phyloP scores from a whole-genome alignment of 345 rosid genomes.

The Capsella bursapastoris region DNA sequence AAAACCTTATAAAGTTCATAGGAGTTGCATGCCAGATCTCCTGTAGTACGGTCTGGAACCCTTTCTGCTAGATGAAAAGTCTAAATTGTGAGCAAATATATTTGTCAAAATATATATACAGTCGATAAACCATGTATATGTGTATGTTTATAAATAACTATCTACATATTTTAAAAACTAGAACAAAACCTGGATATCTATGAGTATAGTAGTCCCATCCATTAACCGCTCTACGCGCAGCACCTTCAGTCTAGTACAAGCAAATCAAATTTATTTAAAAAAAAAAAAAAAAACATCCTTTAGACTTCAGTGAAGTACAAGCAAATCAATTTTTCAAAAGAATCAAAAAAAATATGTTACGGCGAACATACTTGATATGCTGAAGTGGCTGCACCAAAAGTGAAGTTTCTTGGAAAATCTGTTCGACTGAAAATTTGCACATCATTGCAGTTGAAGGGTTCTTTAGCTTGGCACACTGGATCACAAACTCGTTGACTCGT shows the following conservation, averaged over 20 bases:
- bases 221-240: neutral
- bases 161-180: neutral
- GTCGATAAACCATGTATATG: neutral
- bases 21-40: neutral
- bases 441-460: neutral
- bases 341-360: too few relatives aligned
- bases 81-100: neutral
- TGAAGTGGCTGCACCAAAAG: conserved; percentile 9
- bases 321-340: neutral
- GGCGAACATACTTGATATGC: neutral
- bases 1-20: neutral
- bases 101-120: too few relatives aligned
- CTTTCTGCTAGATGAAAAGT: neutral
- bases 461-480: neutral
- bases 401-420: neutral
- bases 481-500: neutral
- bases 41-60: neutral
- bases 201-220: conserved; percentile 6
- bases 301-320: neutral
- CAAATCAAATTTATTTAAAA: neutral
- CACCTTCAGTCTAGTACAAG: neutral
- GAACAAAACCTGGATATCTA: neutral
- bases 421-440: neutral
- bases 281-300: too few relatives aligned
- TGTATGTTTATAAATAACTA: too few relatives aligned